These are phyloP conservation scores for Misopates orontium DNA, from an alignment of 257 asterid species.

Conservation along the genomic window DNA sequence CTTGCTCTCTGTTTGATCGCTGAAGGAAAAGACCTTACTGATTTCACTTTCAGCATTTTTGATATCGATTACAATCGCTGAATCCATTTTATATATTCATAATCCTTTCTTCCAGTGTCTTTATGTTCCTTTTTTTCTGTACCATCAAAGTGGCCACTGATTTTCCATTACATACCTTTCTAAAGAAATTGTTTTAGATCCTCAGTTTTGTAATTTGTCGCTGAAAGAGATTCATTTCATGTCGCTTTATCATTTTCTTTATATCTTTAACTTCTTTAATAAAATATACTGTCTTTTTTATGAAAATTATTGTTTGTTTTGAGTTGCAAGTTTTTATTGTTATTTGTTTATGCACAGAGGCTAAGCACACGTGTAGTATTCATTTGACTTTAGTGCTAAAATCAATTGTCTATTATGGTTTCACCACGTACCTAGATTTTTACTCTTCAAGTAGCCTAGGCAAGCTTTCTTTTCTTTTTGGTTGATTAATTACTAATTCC, in stretches of 20 bases:
- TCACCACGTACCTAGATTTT: too few relatives aligned
- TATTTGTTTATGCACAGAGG: neutral
- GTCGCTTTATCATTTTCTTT: neutral
- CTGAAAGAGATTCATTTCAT: neutral
- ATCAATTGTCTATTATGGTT: too few relatives aligned
- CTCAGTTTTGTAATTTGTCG: neutral
- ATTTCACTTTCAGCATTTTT: constrained; percentile 5
- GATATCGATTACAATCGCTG: neutral
- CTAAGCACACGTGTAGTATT: too few relatives aligned
- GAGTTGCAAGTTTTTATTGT: neutral
- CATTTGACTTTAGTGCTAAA: too few relatives aligned
- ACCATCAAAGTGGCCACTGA: neutral
- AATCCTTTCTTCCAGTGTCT: neutral
- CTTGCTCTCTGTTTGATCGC: constrained; percentile 3
- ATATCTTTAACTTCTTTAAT: neutral
- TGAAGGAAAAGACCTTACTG: neutral
- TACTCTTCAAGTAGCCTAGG: neutral
- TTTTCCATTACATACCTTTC: neutral
- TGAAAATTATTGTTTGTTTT: neutral
- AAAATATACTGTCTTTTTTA: neutral
- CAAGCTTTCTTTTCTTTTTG: neutral
- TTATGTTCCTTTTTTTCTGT: neutral
- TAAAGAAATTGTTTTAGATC: neutral
- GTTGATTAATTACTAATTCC: constrained; percentile 4
- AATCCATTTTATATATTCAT: neutral